Evolutionary conservation across 176 grass and related monocot species (phyloP), one percentile per base, ranked within the genome.

Genomic region (Avena eriantha): DNA sequence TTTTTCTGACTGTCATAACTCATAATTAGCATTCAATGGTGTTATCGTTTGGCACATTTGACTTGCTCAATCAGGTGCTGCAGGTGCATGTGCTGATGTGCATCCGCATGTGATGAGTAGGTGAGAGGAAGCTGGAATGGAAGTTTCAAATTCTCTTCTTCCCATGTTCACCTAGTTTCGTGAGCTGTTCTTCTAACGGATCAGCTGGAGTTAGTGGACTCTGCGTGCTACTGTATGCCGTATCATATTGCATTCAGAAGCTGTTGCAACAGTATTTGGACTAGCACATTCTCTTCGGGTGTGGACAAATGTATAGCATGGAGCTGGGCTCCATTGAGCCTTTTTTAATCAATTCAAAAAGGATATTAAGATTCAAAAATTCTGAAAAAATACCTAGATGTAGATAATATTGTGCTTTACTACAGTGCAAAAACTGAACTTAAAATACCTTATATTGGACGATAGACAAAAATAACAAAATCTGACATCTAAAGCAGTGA

Each of bases 31-130:
- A 65, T 87, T 83, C 23, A 81, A 54, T 76, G 75, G 39, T 21
- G 69, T 50, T n/a, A 22, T 45, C 17, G 8, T 67, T 14, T 86
- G 76, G 43, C 41, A 45, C 64, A 63, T 87, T 91, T 88, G 86
- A 88, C 90, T 33, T 81, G 84, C 55, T 57, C 64, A 55, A 36
- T 47, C 89, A 64, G 79, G 79, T 23, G 18, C 7, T 17, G 66
- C 4, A 7, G 39, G 10, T 72, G 64, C 53, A 58, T 39, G 73
- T 76, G 73, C 73, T 4, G 3, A 22, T 57, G 73, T 55, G 73
- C 73, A 31, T 31, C 26, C 7, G 48, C 69, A 91, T 88, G 89
- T 77, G 85, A 21, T 43, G 53, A 70, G 89, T 81, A 85, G 89
- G 82, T 53, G 82, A 54, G 58, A 60, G 51, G 89, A 90, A 85